Evolutionary conservation across 2,329 filamentous ascomycete genomes (phyloP), one percentile per base, ranked within the genome.

Genomic region (Penicillium hordei): DNA sequence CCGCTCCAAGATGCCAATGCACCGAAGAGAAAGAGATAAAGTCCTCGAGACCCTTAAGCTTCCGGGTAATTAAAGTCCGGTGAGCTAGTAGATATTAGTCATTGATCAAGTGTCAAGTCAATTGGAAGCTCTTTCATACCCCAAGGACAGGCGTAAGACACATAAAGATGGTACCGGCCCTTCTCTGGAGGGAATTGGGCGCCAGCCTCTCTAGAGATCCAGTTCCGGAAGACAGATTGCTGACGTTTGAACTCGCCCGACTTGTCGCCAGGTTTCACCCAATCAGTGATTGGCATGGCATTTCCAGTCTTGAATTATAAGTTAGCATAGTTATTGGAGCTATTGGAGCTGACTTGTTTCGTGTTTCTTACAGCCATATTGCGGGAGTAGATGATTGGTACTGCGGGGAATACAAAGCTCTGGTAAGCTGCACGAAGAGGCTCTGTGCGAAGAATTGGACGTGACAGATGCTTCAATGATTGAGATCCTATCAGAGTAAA

Each of bases 131-230:
- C 5, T 33, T 4, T 36, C 69, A 57, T 69, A 83, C 81, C 88
- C 93, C 93, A 97, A 4, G 93, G 93, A 76, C 93, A 97, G 7
- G 93, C 93, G 76, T 96, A 96, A 69, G 89, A 93, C 65, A 96
- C 89, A 72, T 93, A 99, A 67, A 99, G 86, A 77, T 99, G 94
- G 75, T 99, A 99, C 55, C 94, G 84, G 52, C 84, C 91, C 77
- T 90, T 91, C 78, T 97, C 93, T 0, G 91, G 84, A 5, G 91
- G 89, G 67, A 92, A 97, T 73, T 87, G 78, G 5, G 90, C 88
- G 42, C 84, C 87, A 1, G 85, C 76, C 66, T 90, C 85, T 61
- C 82, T 84, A 33, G 89, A 91, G 74, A 96, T 89, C 75, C 81
- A 90, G 74, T 89, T 85, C 58, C 94, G 87, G 78, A 97, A 97